Conservation (phyloP, 768 basidiomycete genomes). For the Holtermannia corniformis region DNA sequence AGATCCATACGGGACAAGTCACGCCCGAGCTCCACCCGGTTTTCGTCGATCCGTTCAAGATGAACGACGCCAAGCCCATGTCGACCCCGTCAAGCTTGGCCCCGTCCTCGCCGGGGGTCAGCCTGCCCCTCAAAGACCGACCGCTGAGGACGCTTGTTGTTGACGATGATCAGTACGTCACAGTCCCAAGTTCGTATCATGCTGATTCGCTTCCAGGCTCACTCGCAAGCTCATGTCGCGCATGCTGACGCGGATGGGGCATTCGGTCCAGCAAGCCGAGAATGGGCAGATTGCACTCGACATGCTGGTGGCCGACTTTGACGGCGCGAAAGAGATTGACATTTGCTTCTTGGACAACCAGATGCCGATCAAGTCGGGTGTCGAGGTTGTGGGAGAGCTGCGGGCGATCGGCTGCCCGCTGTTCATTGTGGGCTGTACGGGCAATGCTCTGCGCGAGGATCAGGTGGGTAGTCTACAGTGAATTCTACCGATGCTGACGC, state of each 20-base stretch:
- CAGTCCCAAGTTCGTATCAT: background rate
- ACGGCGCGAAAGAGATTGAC: constrained; percentile 22
- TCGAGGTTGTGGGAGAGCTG: constrained; percentile 36
- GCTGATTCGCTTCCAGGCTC: constrained; percentile 14
- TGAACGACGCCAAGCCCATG: no score
- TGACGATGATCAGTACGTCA: constrained; percentile 38
- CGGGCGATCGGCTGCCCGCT: constrained; percentile 30
- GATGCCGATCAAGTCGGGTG: constrained; percentile 41
- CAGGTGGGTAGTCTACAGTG: constrained; percentile 11
- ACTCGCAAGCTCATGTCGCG: constrained; percentile 39
- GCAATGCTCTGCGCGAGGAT: constrained; percentile 40
- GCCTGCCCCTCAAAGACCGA: constrained; percentile 4
- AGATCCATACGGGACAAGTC: background rate
- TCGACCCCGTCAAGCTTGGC: no score
- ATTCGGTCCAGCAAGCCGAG: constrained; percentile 35
- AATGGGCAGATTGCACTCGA: constrained; percentile 36
- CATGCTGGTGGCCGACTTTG: constrained; percentile 24
- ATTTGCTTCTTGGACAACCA: constrained; percentile 39
- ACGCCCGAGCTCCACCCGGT: background rate
- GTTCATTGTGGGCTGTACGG: constrained; percentile 39
- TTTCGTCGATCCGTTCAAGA: background rate
- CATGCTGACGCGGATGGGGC: constrained; percentile 37
- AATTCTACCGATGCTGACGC: background rate
- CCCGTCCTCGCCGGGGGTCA: no score
- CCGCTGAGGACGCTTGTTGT: constrained; percentile 33